Evolutionary conservation across 2,329 filamentous ascomycete genomes (phyloP), one percentile per base, ranked within the genome.

Genomic region (Claviceps sp.): DNA sequence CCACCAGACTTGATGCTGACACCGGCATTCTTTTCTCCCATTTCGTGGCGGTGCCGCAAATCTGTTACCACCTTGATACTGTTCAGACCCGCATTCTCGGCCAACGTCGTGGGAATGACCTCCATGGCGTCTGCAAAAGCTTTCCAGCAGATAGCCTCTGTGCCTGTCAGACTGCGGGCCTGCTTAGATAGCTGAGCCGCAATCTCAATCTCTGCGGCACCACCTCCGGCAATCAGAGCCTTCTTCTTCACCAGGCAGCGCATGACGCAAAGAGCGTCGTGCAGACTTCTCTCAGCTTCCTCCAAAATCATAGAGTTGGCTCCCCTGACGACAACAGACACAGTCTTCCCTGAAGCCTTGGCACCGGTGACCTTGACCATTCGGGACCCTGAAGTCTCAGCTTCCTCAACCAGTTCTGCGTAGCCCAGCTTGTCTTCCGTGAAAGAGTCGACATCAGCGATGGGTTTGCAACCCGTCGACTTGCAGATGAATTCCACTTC

Each of bases 401-500:
- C 81, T 71, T 98, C 93, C 71, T 98, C 93, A 22, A 98, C 83
- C 38, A 98, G 76, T 63, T 98, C 93, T 37, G 93, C 93, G 43
- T 83, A 85, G 57, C 90, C 93, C 51, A 98, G 83, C 76, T 97
- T 98, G 71, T 98, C 93, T 72, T 98, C 93, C 17, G 89, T 93
- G 73, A 98, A 98, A 13, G 90, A 95, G 70, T 98, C 93, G 63
- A 98, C 86, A 65, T 98, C 94, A 61, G 93, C 93, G 64, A 98
- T 93, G 49, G 93, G 93, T 75, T 98, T 98, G 82, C 93, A 98
- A 62, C 93, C 93, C 38, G 91, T 95, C 55, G 87, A 95, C 74
- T 97, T 98, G 86, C 91, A 97, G 69, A 98, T 87, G 71, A 98
- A 98, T 70, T 98, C 93, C 54, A 98, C 89, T 72, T 98, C 93